Conservation (phyloP, 1,284 basidiomycete species). For the Fomitiporia mediterranea region DNA sequence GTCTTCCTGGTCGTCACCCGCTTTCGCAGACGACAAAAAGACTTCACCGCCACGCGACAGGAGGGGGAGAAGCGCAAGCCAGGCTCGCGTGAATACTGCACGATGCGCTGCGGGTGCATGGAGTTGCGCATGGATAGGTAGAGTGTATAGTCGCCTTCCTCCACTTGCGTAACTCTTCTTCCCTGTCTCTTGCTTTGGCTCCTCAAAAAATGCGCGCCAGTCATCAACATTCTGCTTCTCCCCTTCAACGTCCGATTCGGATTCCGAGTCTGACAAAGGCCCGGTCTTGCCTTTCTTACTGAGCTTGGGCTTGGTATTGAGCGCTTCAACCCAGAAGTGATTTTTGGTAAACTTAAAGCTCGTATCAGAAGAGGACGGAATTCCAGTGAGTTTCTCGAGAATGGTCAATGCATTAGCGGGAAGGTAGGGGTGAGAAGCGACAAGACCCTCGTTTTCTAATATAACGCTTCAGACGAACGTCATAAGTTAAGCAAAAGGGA, state of each 20-base stretch:
- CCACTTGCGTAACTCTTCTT: slow-evolving; percentile 33
- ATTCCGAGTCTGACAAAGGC: slow-evolving; percentile 29
- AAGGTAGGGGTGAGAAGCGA: slow-evolving; percentile 35
- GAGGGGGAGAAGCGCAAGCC: slow-evolving; percentile 68
- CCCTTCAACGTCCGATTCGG: slow-evolving; percentile 42
- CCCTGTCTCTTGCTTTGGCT: slow-evolving; percentile 31
- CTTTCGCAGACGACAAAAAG: neutral
- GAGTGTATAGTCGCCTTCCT: slow-evolving; percentile 48
- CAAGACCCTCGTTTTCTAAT: slow-evolving; percentile 25
- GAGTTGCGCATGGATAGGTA: slow-evolving; percentile 71
- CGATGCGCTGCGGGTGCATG: slow-evolving; percentile 71
- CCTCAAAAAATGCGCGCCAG: slow-evolving; percentile 80
- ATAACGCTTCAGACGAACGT: slow-evolving; percentile 22
- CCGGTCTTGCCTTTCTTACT: slow-evolving; percentile 39
- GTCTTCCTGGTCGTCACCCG: slow-evolving; percentile 26
- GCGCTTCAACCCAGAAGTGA: slow-evolving; percentile 78
- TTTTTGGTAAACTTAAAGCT: neutral
- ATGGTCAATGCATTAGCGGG: slow-evolving; percentile 68
- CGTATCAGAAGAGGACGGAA: slow-evolving; percentile 54
- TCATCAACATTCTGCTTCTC: slow-evolving; percentile 37
- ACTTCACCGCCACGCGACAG: slow-evolving; percentile 34
- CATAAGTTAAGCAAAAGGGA: neutral
- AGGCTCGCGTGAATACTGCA: slow-evolving; percentile 73
- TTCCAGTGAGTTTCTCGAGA: slow-evolving; percentile 75
- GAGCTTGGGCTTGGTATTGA: slow-evolving; percentile 57